Evolutionary conservation across 2,329 filamentous ascomycete species (phyloP).

Genomic region (Alternaria triticimaculans): DNA sequence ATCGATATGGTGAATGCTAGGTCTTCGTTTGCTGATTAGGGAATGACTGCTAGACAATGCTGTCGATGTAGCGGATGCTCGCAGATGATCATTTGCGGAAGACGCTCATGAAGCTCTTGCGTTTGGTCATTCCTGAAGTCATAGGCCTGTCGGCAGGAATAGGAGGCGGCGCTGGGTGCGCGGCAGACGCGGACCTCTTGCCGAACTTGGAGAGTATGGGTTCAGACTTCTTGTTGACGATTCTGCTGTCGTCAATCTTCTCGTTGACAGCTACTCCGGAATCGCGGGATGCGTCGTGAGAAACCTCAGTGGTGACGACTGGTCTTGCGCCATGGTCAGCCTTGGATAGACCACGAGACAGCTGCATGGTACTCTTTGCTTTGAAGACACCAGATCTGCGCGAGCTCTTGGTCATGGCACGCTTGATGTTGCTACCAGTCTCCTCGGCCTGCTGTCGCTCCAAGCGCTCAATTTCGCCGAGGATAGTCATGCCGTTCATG

Average conservation of each 20-base stretch:
- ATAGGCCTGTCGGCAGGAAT: slow-evolving; percentile 38
- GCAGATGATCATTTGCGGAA: slow-evolving; percentile 44
- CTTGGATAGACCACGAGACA: slow-evolving; percentile 43
- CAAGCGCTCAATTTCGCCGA: slow-evolving; percentile 69
- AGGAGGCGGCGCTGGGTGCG: slow-evolving; percentile 33
- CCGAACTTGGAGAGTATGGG: slow-evolving; percentile 29
- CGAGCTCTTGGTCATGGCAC: slow-evolving; percentile 48
- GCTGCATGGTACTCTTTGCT: slow-evolving; percentile 47
- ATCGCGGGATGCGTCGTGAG: slow-evolving; percentile 46
- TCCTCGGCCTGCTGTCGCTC: slow-evolving; percentile 55
- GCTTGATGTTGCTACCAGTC: slow-evolving; percentile 51
- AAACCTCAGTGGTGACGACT: slow-evolving; percentile 39
- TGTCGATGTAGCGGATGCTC: neutral
- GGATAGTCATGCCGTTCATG: slow-evolving; percentile 72
- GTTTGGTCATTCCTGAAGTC: slow-evolving; percentile 51
- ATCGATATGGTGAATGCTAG: neutral
- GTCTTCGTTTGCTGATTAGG: neutral
- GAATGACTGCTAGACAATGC: neutral
- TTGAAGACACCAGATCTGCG: slow-evolving; percentile 42
- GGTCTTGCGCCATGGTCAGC: slow-evolving; percentile 34
- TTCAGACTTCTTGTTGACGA: slow-evolving; percentile 32
- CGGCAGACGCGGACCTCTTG: slow-evolving; percentile 25
- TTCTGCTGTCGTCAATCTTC: slow-evolving; percentile 27
- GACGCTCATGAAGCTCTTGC: slow-evolving; percentile 56
- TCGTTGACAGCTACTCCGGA: slow-evolving; percentile 44